phyloP scores from a whole-genome alignment of 768 basidiomycete genomes.

The Termitomyces sp. region DNA sequence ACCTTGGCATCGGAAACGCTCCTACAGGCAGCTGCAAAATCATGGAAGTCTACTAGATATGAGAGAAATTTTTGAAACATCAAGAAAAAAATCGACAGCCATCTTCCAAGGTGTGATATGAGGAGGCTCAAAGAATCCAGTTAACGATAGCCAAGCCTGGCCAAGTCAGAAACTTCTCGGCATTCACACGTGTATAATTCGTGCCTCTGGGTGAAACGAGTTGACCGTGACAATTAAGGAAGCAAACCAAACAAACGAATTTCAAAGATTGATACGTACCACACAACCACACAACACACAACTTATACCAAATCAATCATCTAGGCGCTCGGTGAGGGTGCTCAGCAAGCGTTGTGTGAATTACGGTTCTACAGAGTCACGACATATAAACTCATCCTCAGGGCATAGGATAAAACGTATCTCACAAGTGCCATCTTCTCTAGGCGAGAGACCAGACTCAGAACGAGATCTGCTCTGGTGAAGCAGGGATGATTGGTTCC shows the following conservation, averaged over 20 bases:
- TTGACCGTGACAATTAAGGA: neutral
- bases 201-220: neutral
- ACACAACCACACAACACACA: too few species aligned
- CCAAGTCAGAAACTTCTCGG: neutral
- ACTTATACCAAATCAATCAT: too few species aligned
- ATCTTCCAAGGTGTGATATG: neutral
- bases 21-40: neutral
- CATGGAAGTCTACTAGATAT: too few species aligned
- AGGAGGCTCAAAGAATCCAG: neutral
- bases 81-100: neutral
- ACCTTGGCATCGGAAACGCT: neutral
- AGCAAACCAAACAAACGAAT: neutral
- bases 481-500: conserved; percentile 10
- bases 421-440: conserved; percentile 6
- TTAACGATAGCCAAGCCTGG: too few species aligned
- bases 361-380: too few species aligned
- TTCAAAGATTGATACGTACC: neutral
- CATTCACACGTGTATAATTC: neutral
- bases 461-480: neutral
- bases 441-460: conserved; percentile 2
- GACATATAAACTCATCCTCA: conserved; percentile 7
- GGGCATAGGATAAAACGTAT: conserved; percentile 9
- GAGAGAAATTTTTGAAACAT: neutral
- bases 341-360: too few species aligned
- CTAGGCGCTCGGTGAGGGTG: too few species aligned